Conservation (phyloP, 805 yeast species). For the Nakazawaea laoshanensis region DNA sequence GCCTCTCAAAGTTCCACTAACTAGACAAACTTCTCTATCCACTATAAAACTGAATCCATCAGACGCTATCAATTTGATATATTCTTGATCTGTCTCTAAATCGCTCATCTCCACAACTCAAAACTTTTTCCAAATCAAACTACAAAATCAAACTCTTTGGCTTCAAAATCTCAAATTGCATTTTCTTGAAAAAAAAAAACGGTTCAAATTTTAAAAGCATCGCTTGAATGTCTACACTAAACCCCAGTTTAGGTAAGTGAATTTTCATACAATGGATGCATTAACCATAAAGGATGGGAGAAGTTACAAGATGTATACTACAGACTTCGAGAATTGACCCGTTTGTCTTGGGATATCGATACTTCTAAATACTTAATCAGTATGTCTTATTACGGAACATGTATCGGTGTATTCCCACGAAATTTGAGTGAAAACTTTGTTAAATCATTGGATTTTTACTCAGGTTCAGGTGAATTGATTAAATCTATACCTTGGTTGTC, state of each 20-base stretch:
- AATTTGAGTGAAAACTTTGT: conserved; percentile 5
- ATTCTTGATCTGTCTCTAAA: conserved; percentile 19
- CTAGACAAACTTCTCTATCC: conserved; percentile 65
- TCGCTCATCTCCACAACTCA: conserved; percentile 9
- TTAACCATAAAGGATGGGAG: conserved; percentile 54
- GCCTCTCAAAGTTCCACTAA: conserved; percentile 54
- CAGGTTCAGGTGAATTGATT: conserved; percentile 24
- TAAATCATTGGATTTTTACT: conserved; percentile 20
- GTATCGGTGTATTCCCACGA: conserved; percentile 42
- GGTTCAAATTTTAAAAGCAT: neutral
- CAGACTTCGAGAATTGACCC: conserved; percentile 49
- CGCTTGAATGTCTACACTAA: conserved; percentile 14
- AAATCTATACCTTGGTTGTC: conserved; percentile 30
- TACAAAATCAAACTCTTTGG: neutral
- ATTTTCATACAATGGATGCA: neutral
- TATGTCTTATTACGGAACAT: conserved; percentile 44
- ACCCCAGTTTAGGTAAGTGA: conserved; percentile 23
- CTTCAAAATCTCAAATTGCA: neutral
- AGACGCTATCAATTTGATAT: conserved; percentile 62
- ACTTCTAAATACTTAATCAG: conserved; percentile 25
- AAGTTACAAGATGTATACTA: conserved; percentile 65
- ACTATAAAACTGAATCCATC: conserved; percentile 61
- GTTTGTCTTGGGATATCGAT: conserved; percentile 40
- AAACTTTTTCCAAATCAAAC: too few relatives aligned
- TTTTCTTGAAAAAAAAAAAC: conserved; percentile 1